phyloP scores from a whole-genome alignment of 2,329 filamentous ascomycete genomes.

The Beauveria caledonica region DNA sequence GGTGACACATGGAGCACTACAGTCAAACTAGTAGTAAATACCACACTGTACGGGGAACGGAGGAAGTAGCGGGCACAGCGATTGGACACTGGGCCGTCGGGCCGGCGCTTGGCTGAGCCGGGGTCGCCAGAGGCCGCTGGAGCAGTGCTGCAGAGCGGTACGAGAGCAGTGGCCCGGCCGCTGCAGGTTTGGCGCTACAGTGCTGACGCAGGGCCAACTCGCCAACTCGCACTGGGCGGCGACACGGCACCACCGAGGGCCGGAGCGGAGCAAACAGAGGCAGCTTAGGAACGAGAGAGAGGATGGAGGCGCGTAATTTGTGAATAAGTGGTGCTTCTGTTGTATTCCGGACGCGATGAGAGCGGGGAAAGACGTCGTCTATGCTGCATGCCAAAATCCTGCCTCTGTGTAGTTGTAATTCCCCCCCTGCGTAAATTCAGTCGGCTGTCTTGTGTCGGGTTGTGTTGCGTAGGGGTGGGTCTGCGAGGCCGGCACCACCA shows the following conservation, averaged over 20 bases:
- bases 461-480: conserved; percentile 7
- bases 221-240: neutral
- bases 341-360: too few species aligned
- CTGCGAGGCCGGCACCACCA: conserved; percentile 5
- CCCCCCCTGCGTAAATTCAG: neutral
- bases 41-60: neutral
- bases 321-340: too few species aligned
- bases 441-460: neutral
- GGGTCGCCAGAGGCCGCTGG: neutral
- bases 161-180: neutral
- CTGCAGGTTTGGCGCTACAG: neutral
- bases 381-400: too few species aligned
- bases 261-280: conserved; percentile 6
- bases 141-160: neutral
- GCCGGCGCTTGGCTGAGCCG: conserved; percentile 1
- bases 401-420: neutral
- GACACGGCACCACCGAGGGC: conserved; percentile 4
- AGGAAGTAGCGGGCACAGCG: neutral
- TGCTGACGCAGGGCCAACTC: neutral
- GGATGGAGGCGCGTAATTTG: too few species aligned
- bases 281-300: too few species aligned
- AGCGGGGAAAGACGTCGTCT: too few species aligned
- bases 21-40: too few species aligned
- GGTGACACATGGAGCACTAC: too few species aligned
- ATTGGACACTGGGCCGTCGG: neutral